Percentiles rank a stretch among this genome's conserved stretches.
Evolutionary conservation across 306 rosid genomes (phyloP).

Genomic region (Castanea crenata): DNA sequence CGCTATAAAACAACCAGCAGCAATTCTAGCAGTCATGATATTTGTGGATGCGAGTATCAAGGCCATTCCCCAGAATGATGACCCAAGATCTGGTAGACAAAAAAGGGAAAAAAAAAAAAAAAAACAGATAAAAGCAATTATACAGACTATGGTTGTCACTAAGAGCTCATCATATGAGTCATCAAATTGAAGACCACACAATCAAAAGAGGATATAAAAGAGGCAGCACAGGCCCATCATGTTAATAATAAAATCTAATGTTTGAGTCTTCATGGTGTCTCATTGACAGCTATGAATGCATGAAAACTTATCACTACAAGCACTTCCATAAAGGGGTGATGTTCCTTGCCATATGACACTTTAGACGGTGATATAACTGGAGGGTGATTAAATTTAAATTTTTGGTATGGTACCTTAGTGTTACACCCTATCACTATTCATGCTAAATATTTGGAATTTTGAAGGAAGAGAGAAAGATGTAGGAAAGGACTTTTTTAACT

Average conservation of each 20-base stretch:
- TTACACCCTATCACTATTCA: background rate
- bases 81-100: constrained; percentile 72
- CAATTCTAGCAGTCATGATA: constrained; percentile 75
- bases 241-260: background rate
- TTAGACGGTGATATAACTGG: background rate
- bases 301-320: constrained; percentile 9
- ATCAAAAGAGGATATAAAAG: background rate
- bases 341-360: background rate
- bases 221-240: background rate
- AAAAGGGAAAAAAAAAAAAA: constrained; percentile 7
- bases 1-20: constrained; percentile 80
- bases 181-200: constrained; percentile 19
- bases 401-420: background rate
- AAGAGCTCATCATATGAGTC: constrained; percentile 5
- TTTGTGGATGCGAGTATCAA: constrained; percentile 92
- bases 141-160: constrained; percentile 25
- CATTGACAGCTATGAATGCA: background rate
- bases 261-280: background rate
- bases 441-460: background rate
- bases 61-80: constrained; percentile 98
- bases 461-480: background rate
- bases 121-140: constrained; percentile 16
- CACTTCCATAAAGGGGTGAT: constrained; percentile 6
- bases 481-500: background rate
- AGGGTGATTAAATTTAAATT: background rate